A percentile compares a stretch with the other conserved stretches of the same genome.
These are phyloP conservation scores for Tolypocladium amazonense DNA, from an alignment of 2,329 filamentous ascomycete species.

Conservation along the genomic window DNA sequence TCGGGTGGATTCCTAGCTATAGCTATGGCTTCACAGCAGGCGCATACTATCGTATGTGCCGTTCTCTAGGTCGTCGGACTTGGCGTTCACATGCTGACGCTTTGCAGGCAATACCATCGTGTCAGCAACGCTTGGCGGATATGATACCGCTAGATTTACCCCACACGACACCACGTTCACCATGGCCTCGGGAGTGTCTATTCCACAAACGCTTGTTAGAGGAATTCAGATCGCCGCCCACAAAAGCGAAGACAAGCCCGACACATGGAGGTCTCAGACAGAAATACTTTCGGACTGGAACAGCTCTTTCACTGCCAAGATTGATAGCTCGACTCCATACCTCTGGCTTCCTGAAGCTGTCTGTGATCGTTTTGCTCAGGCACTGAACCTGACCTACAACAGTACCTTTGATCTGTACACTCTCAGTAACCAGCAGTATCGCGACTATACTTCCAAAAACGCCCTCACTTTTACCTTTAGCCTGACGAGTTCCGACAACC, in stretches of 20 bases:
- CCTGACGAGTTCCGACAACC: slow-evolving; percentile 44
- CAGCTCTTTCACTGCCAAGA: slow-evolving; percentile 37
- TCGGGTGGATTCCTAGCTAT: slow-evolving; percentile 55
- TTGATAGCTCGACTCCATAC: slow-evolving; percentile 55
- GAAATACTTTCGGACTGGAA: slow-evolving; percentile 32
- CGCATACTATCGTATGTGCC: slow-evolving; percentile 54
- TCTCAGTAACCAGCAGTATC: slow-evolving; percentile 46
- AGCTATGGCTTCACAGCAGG: slow-evolving; percentile 70
- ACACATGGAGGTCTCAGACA: slow-evolving; percentile 28
- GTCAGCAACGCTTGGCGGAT: slow-evolving; percentile 60
- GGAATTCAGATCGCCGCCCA: slow-evolving; percentile 34
- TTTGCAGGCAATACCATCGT: slow-evolving; percentile 28
- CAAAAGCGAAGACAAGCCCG: slow-evolving; percentile 14
- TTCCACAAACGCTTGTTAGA: slow-evolving; percentile 50
- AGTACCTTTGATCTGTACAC: slow-evolving; percentile 53
- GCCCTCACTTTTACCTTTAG: slow-evolving; percentile 46
- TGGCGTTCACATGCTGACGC: slow-evolving; percentile 4
- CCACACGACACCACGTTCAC: slow-evolving; percentile 50
- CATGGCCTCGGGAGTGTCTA: slow-evolving; percentile 41
- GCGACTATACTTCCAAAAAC: slow-evolving; percentile 29
- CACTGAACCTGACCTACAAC: slow-evolving; percentile 56
- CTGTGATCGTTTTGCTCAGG: slow-evolving; percentile 53
- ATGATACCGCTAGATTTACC: slow-evolving; percentile 52
- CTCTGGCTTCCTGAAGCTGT: slow-evolving; percentile 50
- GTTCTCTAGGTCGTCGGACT: background rate